Conservation (phyloP, 306 rosid genomes). For the Vigna radiata region DNA sequence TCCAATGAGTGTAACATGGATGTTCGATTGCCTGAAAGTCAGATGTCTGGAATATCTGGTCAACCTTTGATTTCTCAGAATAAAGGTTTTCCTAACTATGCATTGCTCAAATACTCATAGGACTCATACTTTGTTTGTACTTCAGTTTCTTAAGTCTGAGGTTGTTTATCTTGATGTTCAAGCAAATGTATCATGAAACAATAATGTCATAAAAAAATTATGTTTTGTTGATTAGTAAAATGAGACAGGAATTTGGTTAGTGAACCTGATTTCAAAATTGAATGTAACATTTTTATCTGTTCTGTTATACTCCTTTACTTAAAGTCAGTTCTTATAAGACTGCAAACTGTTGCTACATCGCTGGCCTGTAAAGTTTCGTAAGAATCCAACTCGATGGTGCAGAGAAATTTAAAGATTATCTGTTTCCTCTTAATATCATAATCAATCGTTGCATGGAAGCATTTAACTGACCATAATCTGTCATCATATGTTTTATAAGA, state of each 20-base stretch:
- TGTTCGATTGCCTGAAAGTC: slow-evolving; percentile 54
- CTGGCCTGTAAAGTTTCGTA: background rate
- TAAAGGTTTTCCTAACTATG: slow-evolving; percentile 57
- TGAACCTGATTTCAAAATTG: slow-evolving; percentile 3
- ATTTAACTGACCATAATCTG: background rate
- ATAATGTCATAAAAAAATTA: background rate
- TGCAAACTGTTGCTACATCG: background rate
- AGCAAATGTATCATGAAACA: background rate
- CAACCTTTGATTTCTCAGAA: slow-evolving; percentile 48
- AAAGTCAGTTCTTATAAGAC: slow-evolving; percentile 5
- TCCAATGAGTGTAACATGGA: slow-evolving; percentile 40
- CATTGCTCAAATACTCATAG: slow-evolving; percentile 23
- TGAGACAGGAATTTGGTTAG: background rate
- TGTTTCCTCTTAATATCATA: background rate
- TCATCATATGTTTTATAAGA: background rate
- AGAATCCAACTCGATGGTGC: too few relatives aligned
- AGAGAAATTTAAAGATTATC: slow-evolving; percentile 10
- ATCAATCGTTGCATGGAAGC: background rate
- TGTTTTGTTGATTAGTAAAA: slow-evolving; percentile 8
- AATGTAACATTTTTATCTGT: background rate
- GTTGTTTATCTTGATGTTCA: background rate
- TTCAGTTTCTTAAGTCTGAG: slow-evolving; percentile 26
- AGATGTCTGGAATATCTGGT: slow-evolving; percentile 55
- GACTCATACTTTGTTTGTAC: background rate
- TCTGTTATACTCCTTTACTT: background rate